Evolutionary conservation across 2,329 filamentous ascomycete genomes (phyloP).

Genomic region (Colletotrichum sp.): DNA sequence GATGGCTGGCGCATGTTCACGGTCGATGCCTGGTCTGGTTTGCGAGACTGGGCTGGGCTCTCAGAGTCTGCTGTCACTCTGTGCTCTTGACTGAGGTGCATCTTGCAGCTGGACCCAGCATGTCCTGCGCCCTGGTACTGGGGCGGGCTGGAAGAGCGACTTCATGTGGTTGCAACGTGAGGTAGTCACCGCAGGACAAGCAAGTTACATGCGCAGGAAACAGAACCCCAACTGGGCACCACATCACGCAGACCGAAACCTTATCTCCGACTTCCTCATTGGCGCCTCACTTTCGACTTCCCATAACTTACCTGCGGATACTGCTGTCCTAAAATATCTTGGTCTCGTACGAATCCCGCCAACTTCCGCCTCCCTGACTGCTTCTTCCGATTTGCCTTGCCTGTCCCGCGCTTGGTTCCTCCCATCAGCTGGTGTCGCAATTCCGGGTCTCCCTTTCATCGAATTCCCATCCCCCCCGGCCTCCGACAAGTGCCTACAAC

Average conservation of each 20-base stretch:
- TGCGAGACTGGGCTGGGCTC: not conserved
- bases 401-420: not conserved
- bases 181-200: not conserved
- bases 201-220: not conserved
- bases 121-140: not conserved
- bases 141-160: not conserved
- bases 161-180: not conserved
- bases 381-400: not conserved
- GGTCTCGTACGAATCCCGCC: not conserved
- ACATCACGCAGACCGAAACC: not conserved
- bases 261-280: not conserved
- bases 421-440: not conserved
- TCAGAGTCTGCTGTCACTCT: not conserved
- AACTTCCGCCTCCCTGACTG: not conserved
- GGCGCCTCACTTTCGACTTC: not conserved
- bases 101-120: not conserved
- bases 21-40: not conserved
- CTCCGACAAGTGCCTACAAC: slow-evolving; percentile 1
- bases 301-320: not conserved
- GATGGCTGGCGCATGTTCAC: not conserved
- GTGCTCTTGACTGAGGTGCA: not conserved
- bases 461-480: not conserved
- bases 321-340: not conserved
- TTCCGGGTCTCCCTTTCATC: not conserved
- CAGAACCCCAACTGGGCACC: not conserved